A percentile compares a stretch with the other conserved stretches of the same genome.
phyloP scores from a whole-genome alignment of 768 basidiomycete genomes.

The Trametes cinnabarina region DNA sequence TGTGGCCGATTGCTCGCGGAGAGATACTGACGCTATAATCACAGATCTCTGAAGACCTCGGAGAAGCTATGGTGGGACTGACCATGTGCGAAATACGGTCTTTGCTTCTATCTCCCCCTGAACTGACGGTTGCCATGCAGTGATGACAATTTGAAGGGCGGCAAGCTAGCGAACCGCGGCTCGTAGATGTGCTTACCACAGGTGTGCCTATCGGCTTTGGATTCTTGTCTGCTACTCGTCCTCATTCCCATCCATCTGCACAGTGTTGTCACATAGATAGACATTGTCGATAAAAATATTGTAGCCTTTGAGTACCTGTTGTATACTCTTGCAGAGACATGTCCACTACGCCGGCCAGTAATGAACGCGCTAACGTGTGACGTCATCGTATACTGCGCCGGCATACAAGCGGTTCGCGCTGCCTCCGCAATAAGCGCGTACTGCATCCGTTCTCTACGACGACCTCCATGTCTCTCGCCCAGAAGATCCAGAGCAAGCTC shows the following conservation, averaged over 20 bases:
- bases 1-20: neutral
- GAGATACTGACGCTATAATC: neutral
- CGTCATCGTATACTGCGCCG: conserved; percentile 1
- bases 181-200: conserved; percentile 43
- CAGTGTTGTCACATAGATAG: neutral
- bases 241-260: neutral
- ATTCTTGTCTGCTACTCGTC: neutral
- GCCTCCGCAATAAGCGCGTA: neutral
- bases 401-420: neutral
- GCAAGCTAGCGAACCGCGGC: conserved; percentile 65
- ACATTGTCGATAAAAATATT: neutral
- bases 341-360: neutral
- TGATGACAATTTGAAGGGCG: conserved; percentile 66
- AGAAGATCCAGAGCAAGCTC: conserved; percentile 25
- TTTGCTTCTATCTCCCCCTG: neutral
- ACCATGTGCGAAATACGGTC: conserved; percentile 61
- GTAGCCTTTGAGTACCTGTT: conserved; percentile 1
- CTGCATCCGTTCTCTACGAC: neutral
- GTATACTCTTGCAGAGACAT: conserved; percentile 1
- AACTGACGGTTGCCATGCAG: conserved; percentile 35
- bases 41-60: conserved; percentile 78
- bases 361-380: conserved; percentile 5
- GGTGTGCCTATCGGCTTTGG: neutral
- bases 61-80: conserved; percentile 91
- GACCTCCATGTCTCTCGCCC: conserved; percentile 25